Conservation (phyloP, 345 rosid species). For the Citrus reticulata region DNA sequence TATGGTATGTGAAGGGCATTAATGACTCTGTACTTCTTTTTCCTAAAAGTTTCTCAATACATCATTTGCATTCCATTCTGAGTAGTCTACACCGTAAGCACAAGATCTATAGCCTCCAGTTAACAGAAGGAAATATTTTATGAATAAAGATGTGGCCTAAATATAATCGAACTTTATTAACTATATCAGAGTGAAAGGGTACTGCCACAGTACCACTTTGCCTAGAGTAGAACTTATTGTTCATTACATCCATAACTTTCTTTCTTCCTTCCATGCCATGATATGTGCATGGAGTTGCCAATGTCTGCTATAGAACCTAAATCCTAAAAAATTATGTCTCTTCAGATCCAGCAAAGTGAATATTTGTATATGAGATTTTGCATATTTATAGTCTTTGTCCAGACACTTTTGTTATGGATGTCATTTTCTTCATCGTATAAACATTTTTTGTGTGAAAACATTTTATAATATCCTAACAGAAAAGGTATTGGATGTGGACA, state of each 20-base stretch:
- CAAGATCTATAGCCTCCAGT: background rate
- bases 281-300: background rate
- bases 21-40: background rate
- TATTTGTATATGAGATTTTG: background rate
- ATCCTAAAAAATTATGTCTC: background rate
- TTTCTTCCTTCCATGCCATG: background rate
- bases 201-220: background rate
- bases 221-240: background rate
- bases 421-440: background rate
- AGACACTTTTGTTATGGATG: background rate
- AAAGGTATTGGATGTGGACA: background rate
- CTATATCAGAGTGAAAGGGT: background rate
- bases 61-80: background rate
- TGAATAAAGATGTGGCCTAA: background rate
- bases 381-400: background rate
- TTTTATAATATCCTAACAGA: slow-evolving; percentile 5
- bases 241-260: background rate
- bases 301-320: background rate
- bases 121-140: background rate
- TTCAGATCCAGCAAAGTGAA: background rate
- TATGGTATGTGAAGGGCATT: slow-evolving; percentile 56
- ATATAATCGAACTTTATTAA: background rate
- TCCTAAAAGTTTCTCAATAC: background rate
- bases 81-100: background rate
- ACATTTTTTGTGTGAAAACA: slow-evolving; percentile 7